Evolutionary conservation across 140 eudicot genomes (phyloP), one percentile per base, ranked within the genome.

Genomic region (Bidens hawaiensis): DNA sequence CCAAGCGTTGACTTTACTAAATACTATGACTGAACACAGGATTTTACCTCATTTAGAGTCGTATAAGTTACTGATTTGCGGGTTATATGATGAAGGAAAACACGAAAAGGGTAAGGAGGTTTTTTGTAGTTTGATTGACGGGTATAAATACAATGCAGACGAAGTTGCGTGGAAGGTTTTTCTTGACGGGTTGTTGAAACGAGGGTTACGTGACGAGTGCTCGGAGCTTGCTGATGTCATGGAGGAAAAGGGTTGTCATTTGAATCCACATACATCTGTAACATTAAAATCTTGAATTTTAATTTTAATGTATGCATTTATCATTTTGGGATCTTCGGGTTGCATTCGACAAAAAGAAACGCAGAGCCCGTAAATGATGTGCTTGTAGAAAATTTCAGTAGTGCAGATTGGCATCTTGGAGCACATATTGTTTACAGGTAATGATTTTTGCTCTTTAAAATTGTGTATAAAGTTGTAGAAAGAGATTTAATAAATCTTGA

Each of bases 141-240:
- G 84, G 59, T 90, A 83, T 62, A 22, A 34, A 11, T 59, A 59
- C 27, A 90, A 83, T 81, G 64, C 77, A 36, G 97, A 90, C 79
- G 97, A 90, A 77, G 74, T 90, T 42, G 95, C 82, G 27, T 90
- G 97, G 97, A 86, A 77, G 69, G 62, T 90, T 75, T 75, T 90
- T 28, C 79, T 90, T 64, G 97, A 90, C 14, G 97, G 97, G 11
- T 67, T 90, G 53, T 71, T 86, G 17, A 82, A 77, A 74, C 72
- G 30, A 26, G 97, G 95, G 19, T 66, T 76, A 31, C 81, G 53
- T 56, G 65, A 79, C 31, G 74, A 54, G 51, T 86, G 82, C 65
- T 81, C 81, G 57, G 88, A 86, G 66, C 79, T 90, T 33, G 71
- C 84, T n/a, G 67, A 62, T 38, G 46, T 86, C 46, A 90, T 90